Conservation (phyloP, 2,329 filamentous ascomycete species). For the Calonectria multiphialidica region DNA sequence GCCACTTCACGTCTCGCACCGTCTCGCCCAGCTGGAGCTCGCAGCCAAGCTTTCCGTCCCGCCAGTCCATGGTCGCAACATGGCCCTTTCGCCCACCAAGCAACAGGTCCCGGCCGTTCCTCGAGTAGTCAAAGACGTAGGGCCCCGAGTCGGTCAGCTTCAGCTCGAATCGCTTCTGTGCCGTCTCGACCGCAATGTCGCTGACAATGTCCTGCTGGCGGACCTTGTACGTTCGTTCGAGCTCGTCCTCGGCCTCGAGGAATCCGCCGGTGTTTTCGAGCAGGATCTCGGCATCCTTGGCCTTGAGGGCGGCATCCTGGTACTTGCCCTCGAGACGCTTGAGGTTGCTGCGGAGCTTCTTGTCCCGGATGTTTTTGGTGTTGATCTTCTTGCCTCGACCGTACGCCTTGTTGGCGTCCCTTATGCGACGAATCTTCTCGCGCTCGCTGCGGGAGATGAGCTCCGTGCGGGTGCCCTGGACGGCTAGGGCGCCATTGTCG, state of each 20-base stretch:
- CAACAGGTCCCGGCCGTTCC: constrained; percentile 88
- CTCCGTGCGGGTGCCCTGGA: constrained; percentile 63
- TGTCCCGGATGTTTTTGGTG: constrained; percentile 82
- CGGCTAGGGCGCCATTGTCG: constrained; percentile 66
- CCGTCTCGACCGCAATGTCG: constrained; percentile 83
- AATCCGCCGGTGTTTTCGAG: constrained; percentile 89
- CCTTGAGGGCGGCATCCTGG: constrained; percentile 82
- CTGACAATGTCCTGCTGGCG: constrained; percentile 86
- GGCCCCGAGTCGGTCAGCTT: constrained; percentile 86
- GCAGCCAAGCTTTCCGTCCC: constrained; percentile 89
- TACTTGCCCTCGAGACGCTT: constrained; percentile 85
- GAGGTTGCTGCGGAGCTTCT: constrained; percentile 87
- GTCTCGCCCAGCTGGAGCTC: constrained; percentile 94
- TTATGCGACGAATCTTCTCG: constrained; percentile 63
- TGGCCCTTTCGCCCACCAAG: constrained; percentile 93
- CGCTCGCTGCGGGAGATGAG: constrained; percentile 65
- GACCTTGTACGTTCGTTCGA: constrained; percentile 94
- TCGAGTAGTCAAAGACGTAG: constrained; percentile 89
- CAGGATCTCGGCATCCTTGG: constrained; percentile 95
- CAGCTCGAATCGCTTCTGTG: constrained; percentile 93
- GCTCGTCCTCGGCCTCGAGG: constrained; percentile 86
- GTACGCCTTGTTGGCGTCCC: constrained; percentile 80
- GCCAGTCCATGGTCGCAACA: constrained; percentile 96
- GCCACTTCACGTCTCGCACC: constrained; percentile 87
- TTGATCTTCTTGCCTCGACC: constrained; percentile 85